phyloP scores from a whole-genome alignment of 2,329 filamentous ascomycete species.

The Penicillium sp. region DNA sequence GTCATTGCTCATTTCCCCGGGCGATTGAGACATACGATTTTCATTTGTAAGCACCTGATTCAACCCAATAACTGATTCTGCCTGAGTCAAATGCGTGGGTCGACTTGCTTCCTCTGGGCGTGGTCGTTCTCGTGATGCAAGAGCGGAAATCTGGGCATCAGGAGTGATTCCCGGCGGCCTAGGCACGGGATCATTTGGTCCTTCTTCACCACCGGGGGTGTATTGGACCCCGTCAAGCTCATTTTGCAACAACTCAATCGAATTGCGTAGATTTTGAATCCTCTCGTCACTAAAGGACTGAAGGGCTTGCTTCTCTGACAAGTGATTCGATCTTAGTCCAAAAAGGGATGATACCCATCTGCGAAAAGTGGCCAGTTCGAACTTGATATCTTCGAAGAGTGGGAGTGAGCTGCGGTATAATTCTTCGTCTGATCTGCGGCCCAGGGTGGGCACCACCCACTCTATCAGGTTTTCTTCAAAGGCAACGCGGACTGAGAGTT shows the following conservation, averaged over 20 bases:
- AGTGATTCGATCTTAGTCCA: constrained; percentile 23
- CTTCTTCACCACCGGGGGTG: constrained; percentile 12
- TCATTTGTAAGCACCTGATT: constrained; percentile 33
- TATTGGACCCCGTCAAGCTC: constrained; percentile 27
- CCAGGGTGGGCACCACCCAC: constrained; percentile 44
- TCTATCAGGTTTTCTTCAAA: constrained; percentile 46
- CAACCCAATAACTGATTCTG: constrained; percentile 10
- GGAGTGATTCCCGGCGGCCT: constrained; percentile 19
- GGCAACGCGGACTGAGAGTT: constrained; percentile 44
- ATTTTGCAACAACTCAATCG: constrained; percentile 34
- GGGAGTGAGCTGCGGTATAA: constrained; percentile 38
- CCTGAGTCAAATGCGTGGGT: constrained; percentile 10
- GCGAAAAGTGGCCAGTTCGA: constrained; percentile 35
- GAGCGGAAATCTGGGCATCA: constrained; percentile 14
- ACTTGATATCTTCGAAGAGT: constrained; percentile 38
- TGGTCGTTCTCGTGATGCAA: constrained; percentile 6
- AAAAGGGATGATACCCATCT: constrained; percentile 37
- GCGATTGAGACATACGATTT: constrained; percentile 41
- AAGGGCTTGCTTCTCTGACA: constrained; percentile 16
- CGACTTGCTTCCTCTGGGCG: constrained; percentile 14
- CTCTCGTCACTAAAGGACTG: constrained; percentile 23
- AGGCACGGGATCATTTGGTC: constrained; percentile 13
- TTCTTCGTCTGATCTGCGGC: constrained; percentile 44
- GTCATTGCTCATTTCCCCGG: constrained; percentile 38
- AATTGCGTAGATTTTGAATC: constrained; percentile 31